Evolutionary conservation across 208 protist genomes (phyloP).

Genomic region (Trypanosoma avium): DNA sequence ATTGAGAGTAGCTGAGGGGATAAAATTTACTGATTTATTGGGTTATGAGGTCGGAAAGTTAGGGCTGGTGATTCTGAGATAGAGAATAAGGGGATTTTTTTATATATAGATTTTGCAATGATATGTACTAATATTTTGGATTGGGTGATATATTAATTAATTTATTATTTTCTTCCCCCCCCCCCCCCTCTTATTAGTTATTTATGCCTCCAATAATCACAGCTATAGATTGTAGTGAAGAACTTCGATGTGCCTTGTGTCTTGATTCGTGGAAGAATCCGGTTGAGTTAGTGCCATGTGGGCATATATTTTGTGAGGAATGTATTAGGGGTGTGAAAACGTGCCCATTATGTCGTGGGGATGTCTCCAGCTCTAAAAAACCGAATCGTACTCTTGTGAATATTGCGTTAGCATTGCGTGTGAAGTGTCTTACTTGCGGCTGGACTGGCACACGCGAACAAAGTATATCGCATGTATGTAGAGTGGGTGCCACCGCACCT

Average conservation of each 20-base stretch:
- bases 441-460: slow-evolving; percentile 67
- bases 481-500: not conserved
- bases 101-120: too few species aligned
- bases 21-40: too few species aligned
- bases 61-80: too few species aligned
- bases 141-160: not conserved
- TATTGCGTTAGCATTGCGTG: slow-evolving; percentile 53
- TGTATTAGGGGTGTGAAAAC: slow-evolving; percentile 38
- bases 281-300: slow-evolving; percentile 41
- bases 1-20: too few species aligned
- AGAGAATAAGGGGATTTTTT: too few species aligned
- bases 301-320: slow-evolving; percentile 58
- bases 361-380: slow-evolving; percentile 25
- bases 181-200: slow-evolving; percentile 5
- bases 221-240: slow-evolving; percentile 63
- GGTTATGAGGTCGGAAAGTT: too few species aligned
- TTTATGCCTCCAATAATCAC: slow-evolving; percentile 32
- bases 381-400: slow-evolving; percentile 76
- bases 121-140: too few species aligned
- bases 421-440: slow-evolving; percentile 54
- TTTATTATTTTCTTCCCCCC: too few species aligned
- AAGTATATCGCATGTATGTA: slow-evolving; percentile 33
- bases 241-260: slow-evolving; percentile 70
- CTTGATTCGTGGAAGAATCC: slow-evolving; percentile 77
- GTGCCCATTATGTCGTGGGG: slow-evolving; percentile 65